Base-by-base conservation (phyloP, 164 flowering plant genomes). In the Magnolia changhungtana region DNA sequence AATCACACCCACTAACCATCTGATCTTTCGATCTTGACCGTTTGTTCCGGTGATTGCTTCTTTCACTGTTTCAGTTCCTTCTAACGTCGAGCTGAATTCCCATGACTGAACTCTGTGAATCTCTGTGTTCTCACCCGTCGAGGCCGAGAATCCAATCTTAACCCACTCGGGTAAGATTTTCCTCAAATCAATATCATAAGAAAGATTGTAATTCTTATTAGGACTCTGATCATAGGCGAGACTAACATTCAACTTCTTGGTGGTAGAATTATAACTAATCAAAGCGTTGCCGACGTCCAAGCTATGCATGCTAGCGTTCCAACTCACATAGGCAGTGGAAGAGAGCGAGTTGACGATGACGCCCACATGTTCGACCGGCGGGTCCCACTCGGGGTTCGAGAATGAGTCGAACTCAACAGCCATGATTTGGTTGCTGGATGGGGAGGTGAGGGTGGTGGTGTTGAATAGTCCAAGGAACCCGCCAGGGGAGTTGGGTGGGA, bases 401-500 rank as follows among this genome's bases (percentile, higher is more conserved):
- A 14, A 81, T 5, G 83, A 55, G 61, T 86, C 88, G 14, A 86
- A 80, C 72, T 86, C 87, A 1, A 85, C 78, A 0, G 81, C 67
- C 7, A 85, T 80, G 20, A 82, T 72, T 24, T 76, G 82, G 45
- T 65, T 80, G 13, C 20, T 11, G 2, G 80, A 4, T 4, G 58
- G 20, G 72, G 72, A 21, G 16, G 55, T 58, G 50, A 50, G 51
- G 13, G 67, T 64, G 1, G 71, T 74, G 4, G 76, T 37, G 79
- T 80, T 83, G 72, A 82, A 82, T 0, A 90, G 74, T 50, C 90
- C 92, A 0, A 89, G 76, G 23, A 27, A 82, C 0, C 87, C 86
- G 27, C 88, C 88, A 1, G 13, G 50, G 0, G 87, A 83, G 37
- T 84, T 79, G 1, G 67, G 77, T 0, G 91, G 88, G 73, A 85